A percentile compares a stretch with the other conserved stretches of the same genome.
Evolutionary conservation across 2,329 filamentous ascomycete genomes (phyloP).

Genomic region (Hymenoscyphus fructigenus): DNA sequence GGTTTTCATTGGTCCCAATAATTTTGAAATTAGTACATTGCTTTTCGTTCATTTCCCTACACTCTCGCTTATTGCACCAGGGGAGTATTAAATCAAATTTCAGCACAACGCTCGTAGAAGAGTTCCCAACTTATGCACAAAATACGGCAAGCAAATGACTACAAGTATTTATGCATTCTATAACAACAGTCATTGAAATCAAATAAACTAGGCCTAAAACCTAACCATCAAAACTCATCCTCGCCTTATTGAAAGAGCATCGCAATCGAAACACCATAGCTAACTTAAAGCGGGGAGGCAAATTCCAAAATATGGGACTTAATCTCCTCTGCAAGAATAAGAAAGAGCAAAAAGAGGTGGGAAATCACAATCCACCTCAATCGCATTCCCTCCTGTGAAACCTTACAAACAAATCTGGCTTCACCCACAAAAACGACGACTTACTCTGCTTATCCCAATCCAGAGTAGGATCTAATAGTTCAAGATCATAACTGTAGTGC

Average conservation of each 20-base stretch:
- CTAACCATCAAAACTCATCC: neutral
- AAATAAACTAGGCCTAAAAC: neutral
- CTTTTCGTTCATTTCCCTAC: too few species aligned
- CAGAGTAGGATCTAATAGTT: conserved; percentile 21
- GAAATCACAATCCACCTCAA: neutral
- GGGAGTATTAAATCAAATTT: too few species aligned
- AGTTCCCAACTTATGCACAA: too few species aligned
- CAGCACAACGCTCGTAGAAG: too few species aligned
- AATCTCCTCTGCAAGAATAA: neutral
- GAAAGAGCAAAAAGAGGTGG: neutral
- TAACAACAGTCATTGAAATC: neutral
- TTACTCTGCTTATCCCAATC: conserved; percentile 31
- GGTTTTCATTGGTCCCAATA: too few species aligned
- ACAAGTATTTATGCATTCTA: too few species aligned
- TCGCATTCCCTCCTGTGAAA: neutral
- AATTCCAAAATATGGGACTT: neutral
- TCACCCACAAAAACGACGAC: conserved; percentile 32
- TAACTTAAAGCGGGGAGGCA: neutral
- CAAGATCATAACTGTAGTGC: conserved; percentile 14
- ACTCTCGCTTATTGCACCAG: too few species aligned
- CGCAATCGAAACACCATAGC: neutral
- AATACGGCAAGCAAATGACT: too few species aligned
- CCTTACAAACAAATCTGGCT: conserved; percentile 16
- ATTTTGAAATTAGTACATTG: too few species aligned
- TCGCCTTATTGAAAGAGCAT: neutral